Conservation (phyloP, 192 early-diverging fungal genomes). For the Oehlia diaphana region DNA sequence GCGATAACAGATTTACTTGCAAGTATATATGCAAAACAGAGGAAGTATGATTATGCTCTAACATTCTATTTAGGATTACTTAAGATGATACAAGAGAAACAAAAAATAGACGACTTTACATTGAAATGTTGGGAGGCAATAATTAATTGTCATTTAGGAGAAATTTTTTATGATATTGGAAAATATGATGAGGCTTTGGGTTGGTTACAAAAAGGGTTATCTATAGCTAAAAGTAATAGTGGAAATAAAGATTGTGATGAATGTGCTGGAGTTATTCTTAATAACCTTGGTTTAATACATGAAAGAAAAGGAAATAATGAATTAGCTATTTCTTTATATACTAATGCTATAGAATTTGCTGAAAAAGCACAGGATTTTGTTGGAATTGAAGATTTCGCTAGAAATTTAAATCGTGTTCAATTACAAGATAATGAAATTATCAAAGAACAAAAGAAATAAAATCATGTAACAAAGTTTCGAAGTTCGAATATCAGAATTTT, state of each 20-base stretch:
- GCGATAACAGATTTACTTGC: constrained; percentile 41
- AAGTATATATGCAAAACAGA: constrained; percentile 51
- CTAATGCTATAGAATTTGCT: constrained; percentile 12
- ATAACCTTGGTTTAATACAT: constrained; percentile 50
- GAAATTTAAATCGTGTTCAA: background rate
- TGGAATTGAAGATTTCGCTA: constrained; percentile 1
- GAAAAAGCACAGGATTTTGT: constrained; percentile 17
- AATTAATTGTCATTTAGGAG: constrained; percentile 51
- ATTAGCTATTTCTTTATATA: constrained; percentile 7
- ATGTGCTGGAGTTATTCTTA: constrained; percentile 53
- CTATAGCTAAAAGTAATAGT: constrained; percentile 40
- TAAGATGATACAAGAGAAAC: constrained; percentile 38
- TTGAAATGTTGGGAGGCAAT: constrained; percentile 54
- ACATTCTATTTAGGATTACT: constrained; percentile 49
- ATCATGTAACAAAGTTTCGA: too few species aligned
- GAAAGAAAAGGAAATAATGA: constrained; percentile 41
- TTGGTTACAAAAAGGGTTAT: constrained; percentile 55
- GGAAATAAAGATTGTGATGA: constrained; percentile 52
- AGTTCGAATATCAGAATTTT: too few species aligned
- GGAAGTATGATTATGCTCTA: constrained; percentile 46
- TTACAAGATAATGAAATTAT: background rate
- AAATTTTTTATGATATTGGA: constrained; percentile 45
- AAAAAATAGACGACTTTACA: constrained; percentile 7
- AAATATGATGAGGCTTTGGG: constrained; percentile 55
- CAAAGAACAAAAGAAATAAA: background rate